Percentiles rank a stretch among this genome's conserved stretches.
These are phyloP conservation scores for Scytalidium sp. DNA, from an alignment of 2,329 filamentous ascomycete species.

Conservation along the genomic window DNA sequence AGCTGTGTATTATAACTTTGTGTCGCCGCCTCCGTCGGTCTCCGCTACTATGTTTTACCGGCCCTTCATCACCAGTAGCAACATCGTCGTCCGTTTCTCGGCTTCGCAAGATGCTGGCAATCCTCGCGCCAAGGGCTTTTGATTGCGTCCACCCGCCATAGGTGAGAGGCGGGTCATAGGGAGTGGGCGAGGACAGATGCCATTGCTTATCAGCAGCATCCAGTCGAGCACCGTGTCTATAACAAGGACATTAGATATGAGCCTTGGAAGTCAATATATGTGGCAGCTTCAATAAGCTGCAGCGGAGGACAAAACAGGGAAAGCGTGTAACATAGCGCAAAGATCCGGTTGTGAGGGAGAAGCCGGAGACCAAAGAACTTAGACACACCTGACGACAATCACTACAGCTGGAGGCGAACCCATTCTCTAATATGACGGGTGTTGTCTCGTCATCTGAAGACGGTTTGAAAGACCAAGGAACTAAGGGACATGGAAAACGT, in stretches of 20 bases:
- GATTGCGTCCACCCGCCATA: slow-evolving; percentile 93
- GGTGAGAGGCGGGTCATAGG: slow-evolving; percentile 92
- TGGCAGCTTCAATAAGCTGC: too few species aligned
- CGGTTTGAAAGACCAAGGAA: neutral
- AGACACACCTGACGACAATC: slow-evolving; percentile 46
- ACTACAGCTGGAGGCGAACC: slow-evolving; percentile 46
- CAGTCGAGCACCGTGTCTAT: slow-evolving; percentile 84
- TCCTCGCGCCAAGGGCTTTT: slow-evolving; percentile 75
- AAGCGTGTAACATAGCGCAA: too few species aligned
- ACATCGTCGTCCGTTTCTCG: slow-evolving; percentile 34
- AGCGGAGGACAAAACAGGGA: neutral
- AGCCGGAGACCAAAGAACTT: neutral
- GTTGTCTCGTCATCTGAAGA: slow-evolving; percentile 17
- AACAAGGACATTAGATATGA: neutral
- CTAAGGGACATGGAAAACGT: neutral
- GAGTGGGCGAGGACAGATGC: slow-evolving; percentile 88
- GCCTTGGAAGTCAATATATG: neutral
- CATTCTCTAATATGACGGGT: slow-evolving; percentile 25
- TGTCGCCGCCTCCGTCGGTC: slow-evolving; percentile 55
- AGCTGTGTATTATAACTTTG: slow-evolving; percentile 84
- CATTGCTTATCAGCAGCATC: slow-evolving; percentile 94
- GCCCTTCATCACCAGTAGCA: slow-evolving; percentile 18
- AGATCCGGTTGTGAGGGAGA: too few species aligned
- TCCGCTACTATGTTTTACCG: slow-evolving; percentile 7
- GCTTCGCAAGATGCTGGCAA: slow-evolving; percentile 67